These are phyloP conservation scores for Nigrospora oryzae DNA, from an alignment of 2,329 filamentous ascomycete species.

Conservation along the genomic window DNA sequence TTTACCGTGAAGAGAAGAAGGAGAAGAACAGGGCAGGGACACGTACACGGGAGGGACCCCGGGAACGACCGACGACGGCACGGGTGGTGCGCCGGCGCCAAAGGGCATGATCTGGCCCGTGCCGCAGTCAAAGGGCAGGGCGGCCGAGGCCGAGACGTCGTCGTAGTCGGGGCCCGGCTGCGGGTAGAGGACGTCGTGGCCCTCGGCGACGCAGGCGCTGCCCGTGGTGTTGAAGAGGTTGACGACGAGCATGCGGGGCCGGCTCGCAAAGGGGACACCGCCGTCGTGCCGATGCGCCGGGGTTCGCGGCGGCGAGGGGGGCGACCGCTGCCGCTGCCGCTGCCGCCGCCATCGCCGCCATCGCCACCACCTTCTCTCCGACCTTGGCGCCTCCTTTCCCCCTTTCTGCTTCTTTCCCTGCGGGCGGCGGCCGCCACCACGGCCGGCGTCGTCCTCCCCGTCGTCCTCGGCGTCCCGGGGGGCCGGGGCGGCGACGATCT, in stretches of 20 bases:
- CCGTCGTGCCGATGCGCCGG: constrained; percentile 15
- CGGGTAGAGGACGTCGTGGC: constrained; percentile 55
- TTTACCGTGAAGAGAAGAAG: no score
- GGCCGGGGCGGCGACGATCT: constrained; percentile 37
- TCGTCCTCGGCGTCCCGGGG: constrained; percentile 18
- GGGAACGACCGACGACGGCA: no score
- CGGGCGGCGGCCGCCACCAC: no score
- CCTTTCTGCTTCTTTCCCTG: no score
- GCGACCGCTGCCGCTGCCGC: no score
- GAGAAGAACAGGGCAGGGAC: no score
- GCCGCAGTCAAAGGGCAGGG: constrained; percentile 23
- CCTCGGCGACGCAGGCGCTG: constrained; percentile 52
- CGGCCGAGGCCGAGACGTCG: constrained; percentile 24
- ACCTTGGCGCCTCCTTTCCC: no score
- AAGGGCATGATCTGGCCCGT: constrained; percentile 3
- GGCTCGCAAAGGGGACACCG: constrained; percentile 36
- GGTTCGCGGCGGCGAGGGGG: no score
- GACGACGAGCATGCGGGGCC: constrained; percentile 63
- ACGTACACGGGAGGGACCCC: no score
- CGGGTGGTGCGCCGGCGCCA: constrained; percentile 4
- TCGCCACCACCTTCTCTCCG: no score
- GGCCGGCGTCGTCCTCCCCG: constrained; percentile 2
- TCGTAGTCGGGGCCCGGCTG: constrained; percentile 51
- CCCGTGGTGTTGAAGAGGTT: constrained; percentile 48
- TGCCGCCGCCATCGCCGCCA: no score